phyloP scores from a whole-genome alignment of 129 eudicot species.

The Chrysanthemum seticuspe region DNA sequence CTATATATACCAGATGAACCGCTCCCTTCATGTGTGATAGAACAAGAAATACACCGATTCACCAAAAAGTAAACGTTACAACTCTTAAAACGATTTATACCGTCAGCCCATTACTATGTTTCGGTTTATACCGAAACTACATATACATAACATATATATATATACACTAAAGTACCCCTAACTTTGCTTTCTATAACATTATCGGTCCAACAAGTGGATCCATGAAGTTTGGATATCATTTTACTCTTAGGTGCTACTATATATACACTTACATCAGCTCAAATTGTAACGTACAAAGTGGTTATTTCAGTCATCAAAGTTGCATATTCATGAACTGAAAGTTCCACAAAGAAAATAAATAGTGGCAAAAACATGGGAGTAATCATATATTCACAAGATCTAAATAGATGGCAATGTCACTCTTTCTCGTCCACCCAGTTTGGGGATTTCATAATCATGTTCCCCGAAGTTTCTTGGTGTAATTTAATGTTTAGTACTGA shows the following conservation, averaged over 20 bases:
- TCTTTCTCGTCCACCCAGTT: slow-evolving; percentile 7
- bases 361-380: slow-evolving; percentile 24
- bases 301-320: slow-evolving; percentile 5
- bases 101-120: too few species aligned
- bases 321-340: slow-evolving; percentile 8
- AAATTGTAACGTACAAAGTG: slow-evolving; percentile 12
- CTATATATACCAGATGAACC: too few species aligned
- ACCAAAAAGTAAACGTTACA: too few species aligned
- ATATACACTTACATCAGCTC: slow-evolving; percentile 4
- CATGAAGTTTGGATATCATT: not conserved
- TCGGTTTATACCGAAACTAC: too few species aligned
- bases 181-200: too few species aligned
- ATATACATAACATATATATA: too few species aligned
- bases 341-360: not conserved
- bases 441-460: slow-evolving; percentile 31
- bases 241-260: not conserved
- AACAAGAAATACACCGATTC: too few species aligned
- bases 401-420: not conserved
- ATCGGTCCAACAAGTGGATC: too few species aligned
- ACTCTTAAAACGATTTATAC: too few species aligned
- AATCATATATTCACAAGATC: slow-evolving; percentile 9
- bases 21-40: too few species aligned
- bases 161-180: too few species aligned
- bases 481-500: slow-evolving; percentile 15
- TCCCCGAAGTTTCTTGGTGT: slow-evolving; percentile 25